Conservation (phyloP, 2,329 filamentous ascomycete genomes). For the Albifimbria verrucaria region DNA sequence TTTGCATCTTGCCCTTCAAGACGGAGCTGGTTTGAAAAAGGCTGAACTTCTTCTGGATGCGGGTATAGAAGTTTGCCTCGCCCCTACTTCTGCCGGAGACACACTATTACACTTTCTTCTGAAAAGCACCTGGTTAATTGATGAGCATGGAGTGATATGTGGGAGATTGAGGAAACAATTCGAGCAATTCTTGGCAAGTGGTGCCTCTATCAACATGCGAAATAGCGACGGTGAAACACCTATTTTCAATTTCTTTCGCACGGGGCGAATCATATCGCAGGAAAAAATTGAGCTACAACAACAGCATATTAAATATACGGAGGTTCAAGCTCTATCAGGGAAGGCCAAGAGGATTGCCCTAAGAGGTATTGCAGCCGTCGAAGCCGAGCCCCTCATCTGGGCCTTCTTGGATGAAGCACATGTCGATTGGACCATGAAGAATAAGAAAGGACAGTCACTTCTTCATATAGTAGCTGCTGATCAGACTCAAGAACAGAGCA, state of each 20-base stretch:
- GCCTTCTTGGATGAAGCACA: neutral
- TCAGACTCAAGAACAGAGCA: too few species aligned
- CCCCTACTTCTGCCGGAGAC: neutral
- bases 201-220: neutral
- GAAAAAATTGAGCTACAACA: too few species aligned
- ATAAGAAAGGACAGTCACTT: neutral
- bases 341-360: too few species aligned
- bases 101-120: conserved; percentile 1
- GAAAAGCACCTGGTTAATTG: neutral
- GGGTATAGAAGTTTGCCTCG: neutral
- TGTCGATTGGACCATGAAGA: neutral
- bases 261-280: too few species aligned
- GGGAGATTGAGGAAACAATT: too few species aligned
- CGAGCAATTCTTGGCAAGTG: too few species aligned
- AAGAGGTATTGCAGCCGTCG: neutral
- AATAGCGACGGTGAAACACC: conserved; percentile 3
- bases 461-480: neutral
- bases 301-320: neutral
- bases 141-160: too few species aligned
- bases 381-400: neutral
- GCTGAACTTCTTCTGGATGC: neutral
- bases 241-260: conserved; percentile 3
- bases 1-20: neutral
- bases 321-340: neutral
- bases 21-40: neutral